Evolutionary conservation across 495 filamentous ascomycete genomes (phyloP).

Genomic region (Podospora appendiculata): DNA sequence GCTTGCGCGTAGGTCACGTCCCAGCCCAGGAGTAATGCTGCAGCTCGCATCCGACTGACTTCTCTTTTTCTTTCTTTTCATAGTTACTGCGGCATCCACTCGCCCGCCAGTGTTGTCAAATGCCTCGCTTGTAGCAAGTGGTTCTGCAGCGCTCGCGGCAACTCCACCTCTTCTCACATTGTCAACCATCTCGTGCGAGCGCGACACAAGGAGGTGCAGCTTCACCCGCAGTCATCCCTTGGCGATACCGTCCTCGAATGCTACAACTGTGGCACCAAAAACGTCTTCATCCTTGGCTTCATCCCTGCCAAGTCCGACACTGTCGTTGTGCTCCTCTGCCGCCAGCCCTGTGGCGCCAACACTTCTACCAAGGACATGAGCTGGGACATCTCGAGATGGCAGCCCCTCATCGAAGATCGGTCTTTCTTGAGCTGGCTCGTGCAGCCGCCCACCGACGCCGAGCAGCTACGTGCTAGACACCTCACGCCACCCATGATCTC

Average conservation of each 20-base stretch:
- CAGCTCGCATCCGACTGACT: conserved; percentile 4
- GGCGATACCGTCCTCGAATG: conserved; percentile 97
- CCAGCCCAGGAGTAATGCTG: neutral
- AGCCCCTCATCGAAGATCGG: conserved; percentile 93
- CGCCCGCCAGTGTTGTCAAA: conserved; percentile 88
- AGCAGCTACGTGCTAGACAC: conserved; percentile 91
- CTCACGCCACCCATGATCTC: conserved; percentile 93
- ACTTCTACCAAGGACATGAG: conserved; percentile 99
- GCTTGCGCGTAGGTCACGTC: conserved; percentile 78
- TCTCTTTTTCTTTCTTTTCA: neutral
- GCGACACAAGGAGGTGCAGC: conserved; percentile 95
- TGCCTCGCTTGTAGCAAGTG: conserved; percentile 94
- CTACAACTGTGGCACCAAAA: conserved; percentile 99
- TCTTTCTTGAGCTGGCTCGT: conserved; percentile 96
- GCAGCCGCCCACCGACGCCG: conserved; percentile 78
- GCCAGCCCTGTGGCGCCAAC: conserved; percentile 90
- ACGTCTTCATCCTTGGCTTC: conserved; percentile 98
- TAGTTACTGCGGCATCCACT: conserved; percentile 97
- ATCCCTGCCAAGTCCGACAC: conserved; percentile 99
- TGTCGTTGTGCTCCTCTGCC: conserved; percentile 92
- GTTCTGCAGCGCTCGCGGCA: conserved; percentile 98
- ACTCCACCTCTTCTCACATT: conserved; percentile 94
- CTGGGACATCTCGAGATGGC: conserved; percentile 98
- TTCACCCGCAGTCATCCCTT: conserved; percentile 90
- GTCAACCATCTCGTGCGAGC: conserved; percentile 97